Evolutionary conservation across 1,284 basidiomycete genomes (phyloP).

Genomic region (Ceratobasidium sp.): DNA sequence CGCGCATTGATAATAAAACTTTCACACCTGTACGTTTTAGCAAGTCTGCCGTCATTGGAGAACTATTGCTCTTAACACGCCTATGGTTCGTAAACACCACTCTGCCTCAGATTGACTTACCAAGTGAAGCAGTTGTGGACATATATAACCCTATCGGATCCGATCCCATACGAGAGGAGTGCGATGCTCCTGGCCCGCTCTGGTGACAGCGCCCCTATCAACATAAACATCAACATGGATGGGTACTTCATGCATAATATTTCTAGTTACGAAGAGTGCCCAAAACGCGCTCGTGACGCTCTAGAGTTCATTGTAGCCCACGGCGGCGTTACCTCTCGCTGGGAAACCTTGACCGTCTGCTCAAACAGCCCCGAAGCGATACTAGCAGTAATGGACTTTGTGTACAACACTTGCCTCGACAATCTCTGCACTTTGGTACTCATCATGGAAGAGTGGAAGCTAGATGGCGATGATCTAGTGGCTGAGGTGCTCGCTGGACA

Average conservation of each 20-base stretch:
- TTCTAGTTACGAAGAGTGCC: neutral
- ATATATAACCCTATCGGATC: neutral
- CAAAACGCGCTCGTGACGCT: neutral
- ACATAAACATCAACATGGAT: neutral
- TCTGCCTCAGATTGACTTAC: neutral
- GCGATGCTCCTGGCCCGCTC: neutral
- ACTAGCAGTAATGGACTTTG: neutral
- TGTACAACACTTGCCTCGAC: neutral
- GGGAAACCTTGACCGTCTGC: neutral
- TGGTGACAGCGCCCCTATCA: neutral
- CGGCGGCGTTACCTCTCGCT: neutral
- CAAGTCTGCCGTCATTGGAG: neutral
- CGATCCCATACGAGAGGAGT: neutral
- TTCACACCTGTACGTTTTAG: neutral
- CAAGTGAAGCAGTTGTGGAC: neutral
- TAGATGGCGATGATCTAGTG: neutral
- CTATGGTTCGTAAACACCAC: neutral
- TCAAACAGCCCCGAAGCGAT: neutral
- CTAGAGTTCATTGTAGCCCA: neutral
- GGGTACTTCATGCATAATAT: neutral
- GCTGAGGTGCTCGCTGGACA: neutral
- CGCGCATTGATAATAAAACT: too few relatives aligned
- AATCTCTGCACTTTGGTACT: neutral
- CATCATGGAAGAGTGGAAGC: neutral
- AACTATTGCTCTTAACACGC: neutral